phyloP scores from a whole-genome alignment of 106 monocot genomes.

The Acanthochlamys bracteata region DNA sequence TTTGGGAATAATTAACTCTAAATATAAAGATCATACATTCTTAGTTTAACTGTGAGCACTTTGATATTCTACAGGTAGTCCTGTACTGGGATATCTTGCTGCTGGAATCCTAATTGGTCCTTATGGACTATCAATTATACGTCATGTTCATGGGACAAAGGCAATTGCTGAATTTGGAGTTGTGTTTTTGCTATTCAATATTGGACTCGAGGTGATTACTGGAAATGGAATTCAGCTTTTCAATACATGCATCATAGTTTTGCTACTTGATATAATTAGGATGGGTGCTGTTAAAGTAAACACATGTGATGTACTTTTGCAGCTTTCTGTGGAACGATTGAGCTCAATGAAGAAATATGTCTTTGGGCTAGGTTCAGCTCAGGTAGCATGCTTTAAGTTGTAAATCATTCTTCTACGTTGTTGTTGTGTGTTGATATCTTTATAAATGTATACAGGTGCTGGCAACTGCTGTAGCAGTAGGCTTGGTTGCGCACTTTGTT shows the following conservation, averaged over 20 bases:
- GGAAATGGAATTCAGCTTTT: slow-evolving; percentile 2
- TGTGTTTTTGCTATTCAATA: slow-evolving; percentile 97
- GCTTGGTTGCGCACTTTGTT: slow-evolving; percentile 55
- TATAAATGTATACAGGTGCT: slow-evolving; percentile 55
- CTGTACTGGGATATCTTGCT: slow-evolving; percentile 78
- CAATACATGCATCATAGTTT: too few relatives aligned
- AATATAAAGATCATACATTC: too few relatives aligned
- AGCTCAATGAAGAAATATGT: slow-evolving; percentile 99
- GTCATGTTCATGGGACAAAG: slow-evolving; percentile 95
- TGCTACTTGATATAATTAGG: too few relatives aligned
- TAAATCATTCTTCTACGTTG: background rate
- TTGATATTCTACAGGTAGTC: slow-evolving; percentile 43
- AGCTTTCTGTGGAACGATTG: slow-evolving; percentile 97
- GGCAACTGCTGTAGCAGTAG: slow-evolving; percentile 67
- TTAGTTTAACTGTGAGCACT: background rate
- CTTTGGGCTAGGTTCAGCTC: slow-evolving; percentile 93
- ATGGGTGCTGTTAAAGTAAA: too few relatives aligned
- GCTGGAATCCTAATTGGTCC: slow-evolving; percentile 98
- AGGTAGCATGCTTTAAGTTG: slow-evolving; percentile 42
- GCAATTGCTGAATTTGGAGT: slow-evolving; percentile 99
- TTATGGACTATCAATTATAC: slow-evolving; percentile 82
- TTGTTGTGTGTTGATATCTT: slow-evolving; percentile 6
- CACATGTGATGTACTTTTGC: slow-evolving; percentile 16
- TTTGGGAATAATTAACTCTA: too few relatives aligned
- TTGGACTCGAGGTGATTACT: slow-evolving; percentile 84